Conservation (phyloP, 1,284 basidiomycete species). For the Thecaphora thlaspeos region DNA sequence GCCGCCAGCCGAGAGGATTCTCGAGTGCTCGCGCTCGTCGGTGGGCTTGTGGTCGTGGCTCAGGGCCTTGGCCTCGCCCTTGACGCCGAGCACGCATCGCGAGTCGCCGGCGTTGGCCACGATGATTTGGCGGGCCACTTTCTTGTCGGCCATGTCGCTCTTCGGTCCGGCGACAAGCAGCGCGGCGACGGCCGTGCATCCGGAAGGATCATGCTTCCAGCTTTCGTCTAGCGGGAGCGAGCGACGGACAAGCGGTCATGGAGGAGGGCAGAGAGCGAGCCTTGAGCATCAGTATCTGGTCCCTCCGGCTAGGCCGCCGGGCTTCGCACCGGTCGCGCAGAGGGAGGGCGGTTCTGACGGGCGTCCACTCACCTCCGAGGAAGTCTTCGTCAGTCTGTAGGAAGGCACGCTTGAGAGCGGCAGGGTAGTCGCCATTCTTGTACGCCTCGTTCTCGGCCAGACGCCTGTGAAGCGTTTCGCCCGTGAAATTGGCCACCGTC, state of each 20-base stretch:
- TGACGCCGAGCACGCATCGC: conserved; percentile 80
- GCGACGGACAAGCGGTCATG: not conserved
- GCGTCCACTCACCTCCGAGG: conserved; percentile 66
- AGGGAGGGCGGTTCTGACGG: too few species aligned
- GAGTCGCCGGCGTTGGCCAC: conserved; percentile 95
- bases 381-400: conserved; percentile 93
- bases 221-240: conserved; percentile 67
- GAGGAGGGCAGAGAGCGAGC: too few species aligned
- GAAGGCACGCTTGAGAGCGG: conserved; percentile 83
- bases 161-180: conserved; percentile 48
- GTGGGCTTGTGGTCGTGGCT: conserved; percentile 96
- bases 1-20: conserved; percentile 90
- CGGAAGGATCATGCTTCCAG: conserved; percentile 86
- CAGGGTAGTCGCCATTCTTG: conserved; percentile 68
- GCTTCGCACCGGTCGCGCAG: too few species aligned
- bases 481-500: conserved; percentile 85
- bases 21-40: conserved; percentile 81
- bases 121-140: conserved; percentile 38
- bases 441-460: conserved; percentile 75
- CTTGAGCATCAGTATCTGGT: too few species aligned
- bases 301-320: too few species aligned
- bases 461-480: conserved; percentile 81
- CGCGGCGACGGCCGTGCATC: conserved; percentile 91
- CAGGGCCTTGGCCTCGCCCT: conserved; percentile 80
- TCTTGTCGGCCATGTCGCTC: conserved; percentile 8